Percentiles rank a stretch among this genome's conserved stretches.
Conservation (phyloP, 2,329 filamentous ascomycete genomes). For the Fusarium cicatricum region DNA sequence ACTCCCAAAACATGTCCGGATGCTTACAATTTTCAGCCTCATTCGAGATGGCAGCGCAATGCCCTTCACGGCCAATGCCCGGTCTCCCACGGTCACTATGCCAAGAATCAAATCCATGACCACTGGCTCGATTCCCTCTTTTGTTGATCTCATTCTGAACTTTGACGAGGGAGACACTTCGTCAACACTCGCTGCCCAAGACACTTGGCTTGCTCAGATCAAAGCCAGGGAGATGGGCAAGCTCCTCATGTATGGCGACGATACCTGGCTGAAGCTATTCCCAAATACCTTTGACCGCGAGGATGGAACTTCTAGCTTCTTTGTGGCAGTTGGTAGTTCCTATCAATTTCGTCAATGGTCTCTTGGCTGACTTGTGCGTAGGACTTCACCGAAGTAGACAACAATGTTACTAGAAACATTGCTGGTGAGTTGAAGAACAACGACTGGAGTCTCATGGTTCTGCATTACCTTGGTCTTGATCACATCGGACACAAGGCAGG, state of each 20-base stretch:
- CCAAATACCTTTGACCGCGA: slow-evolving; percentile 84
- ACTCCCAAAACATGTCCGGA: neutral
- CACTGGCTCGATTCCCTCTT: slow-evolving; percentile 97
- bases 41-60: slow-evolving; percentile 85
- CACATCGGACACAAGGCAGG: slow-evolving; percentile 98
- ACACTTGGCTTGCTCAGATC: slow-evolving; percentile 96
- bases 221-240: slow-evolving; percentile 76
- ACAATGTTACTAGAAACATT: slow-evolving; percentile 94
- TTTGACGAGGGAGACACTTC: slow-evolving; percentile 94
- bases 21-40: slow-evolving; percentile 63
- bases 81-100: slow-evolving; percentile 98
- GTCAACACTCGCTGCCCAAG: slow-evolving; percentile 85
- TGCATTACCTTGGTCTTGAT: slow-evolving; percentile 95
- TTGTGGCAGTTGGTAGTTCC: slow-evolving; percentile 81
- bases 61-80: slow-evolving; percentile 94
- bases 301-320: slow-evolving; percentile 97
- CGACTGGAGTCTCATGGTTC: slow-evolving; percentile 93
- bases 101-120: slow-evolving; percentile 96
- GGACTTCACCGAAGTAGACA: slow-evolving; percentile 98
- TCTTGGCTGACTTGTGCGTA: slow-evolving; percentile 46
- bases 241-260: slow-evolving; percentile 94
- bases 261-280: slow-evolving; percentile 98
- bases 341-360: neutral
- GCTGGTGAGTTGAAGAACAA: slow-evolving; percentile 74
- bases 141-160: slow-evolving; percentile 95